Conservation (phyloP, 202 grass and related monocot genomes). For the Carex arenaria region DNA sequence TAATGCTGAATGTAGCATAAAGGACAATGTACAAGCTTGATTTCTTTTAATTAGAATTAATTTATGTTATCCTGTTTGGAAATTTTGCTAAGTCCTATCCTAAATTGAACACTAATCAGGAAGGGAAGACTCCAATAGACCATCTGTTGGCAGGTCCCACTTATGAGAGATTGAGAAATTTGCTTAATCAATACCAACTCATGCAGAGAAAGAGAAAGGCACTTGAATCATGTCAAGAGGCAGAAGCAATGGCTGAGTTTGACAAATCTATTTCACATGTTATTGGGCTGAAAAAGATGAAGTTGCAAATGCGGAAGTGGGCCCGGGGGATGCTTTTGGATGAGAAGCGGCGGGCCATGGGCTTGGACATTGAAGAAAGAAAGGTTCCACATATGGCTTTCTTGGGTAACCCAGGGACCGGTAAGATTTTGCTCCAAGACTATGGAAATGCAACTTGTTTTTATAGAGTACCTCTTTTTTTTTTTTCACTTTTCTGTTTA, state of each 20-base stretch:
- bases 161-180: slow-evolving; percentile 48
- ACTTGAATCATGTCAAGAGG: slow-evolving; percentile 52
- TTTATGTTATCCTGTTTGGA: slow-evolving; percentile 1
- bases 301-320: slow-evolving; percentile 87
- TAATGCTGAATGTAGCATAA: slow-evolving; percentile 68
- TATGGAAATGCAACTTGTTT: too few species aligned
- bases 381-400: slow-evolving; percentile 94
- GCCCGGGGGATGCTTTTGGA: slow-evolving; percentile 94
- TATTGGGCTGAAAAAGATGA: slow-evolving; percentile 73
- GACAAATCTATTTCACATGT: slow-evolving; percentile 83
- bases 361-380: slow-evolving; percentile 72
- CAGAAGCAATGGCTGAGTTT: slow-evolving; percentile 69
- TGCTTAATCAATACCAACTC: slow-evolving; percentile 58
- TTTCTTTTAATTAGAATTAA: slow-evolving; percentile 30
- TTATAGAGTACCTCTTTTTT: not conserved
- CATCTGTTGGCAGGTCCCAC: slow-evolving; percentile 51
- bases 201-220: slow-evolving; percentile 79
- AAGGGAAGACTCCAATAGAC: slow-evolving; percentile 72
- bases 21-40: slow-evolving; percentile 79
- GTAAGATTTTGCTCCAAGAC: slow-evolving; percentile 26
- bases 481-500: not conserved
- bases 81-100: not conserved
- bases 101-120: slow-evolving; percentile 40
- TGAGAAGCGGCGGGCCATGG: slow-evolving; percentile 82
- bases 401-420: slow-evolving; percentile 94